These are phyloP conservation scores for Phytophthora europaea DNA, from an alignment of 352 stramenopile genomes.

Conservation along the genomic window DNA sequence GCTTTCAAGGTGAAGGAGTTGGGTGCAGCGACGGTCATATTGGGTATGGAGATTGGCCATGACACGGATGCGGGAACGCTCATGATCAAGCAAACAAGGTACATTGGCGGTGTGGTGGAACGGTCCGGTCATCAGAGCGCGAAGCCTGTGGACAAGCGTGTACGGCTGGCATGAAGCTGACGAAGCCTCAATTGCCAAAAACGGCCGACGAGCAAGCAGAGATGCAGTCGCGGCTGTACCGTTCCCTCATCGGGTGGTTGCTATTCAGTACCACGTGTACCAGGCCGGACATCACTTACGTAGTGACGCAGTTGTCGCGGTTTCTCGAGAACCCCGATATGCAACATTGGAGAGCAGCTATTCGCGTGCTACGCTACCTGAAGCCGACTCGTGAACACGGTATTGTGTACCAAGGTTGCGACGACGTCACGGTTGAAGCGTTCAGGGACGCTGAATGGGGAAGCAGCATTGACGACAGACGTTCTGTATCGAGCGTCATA, in stretches of 20 bases:
- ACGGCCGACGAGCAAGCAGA: not conserved
- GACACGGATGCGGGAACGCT: not conserved
- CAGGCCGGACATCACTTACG: not conserved
- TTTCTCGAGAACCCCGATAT: not conserved
- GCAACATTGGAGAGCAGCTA: no score
- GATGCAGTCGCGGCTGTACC: slow-evolving; percentile 3
- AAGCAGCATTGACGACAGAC: no score
- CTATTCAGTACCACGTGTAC: slow-evolving; percentile 6
- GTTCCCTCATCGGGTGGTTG: slow-evolving; percentile 3
- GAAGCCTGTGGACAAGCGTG: slow-evolving; percentile 3
- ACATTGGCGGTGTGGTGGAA: slow-evolving; percentile 5
- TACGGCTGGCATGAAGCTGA: not conserved
- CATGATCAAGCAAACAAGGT: slow-evolving; percentile 7
- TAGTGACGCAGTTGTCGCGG: not conserved
- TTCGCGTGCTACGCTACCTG: no score
- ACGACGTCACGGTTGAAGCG: no score
- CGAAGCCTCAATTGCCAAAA: not conserved
- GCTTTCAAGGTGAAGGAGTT: slow-evolving; percentile 10
- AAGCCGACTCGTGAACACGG: no score
- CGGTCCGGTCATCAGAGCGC: slow-evolving; percentile 1
- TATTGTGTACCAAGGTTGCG: no score
- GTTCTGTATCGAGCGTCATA: no score
- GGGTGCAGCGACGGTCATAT: not conserved
- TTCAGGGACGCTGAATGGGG: no score
- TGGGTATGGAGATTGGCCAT: slow-evolving; percentile 8